Conservation (phyloP, 179 eudicot species). For the Kewa caespitosa region DNA sequence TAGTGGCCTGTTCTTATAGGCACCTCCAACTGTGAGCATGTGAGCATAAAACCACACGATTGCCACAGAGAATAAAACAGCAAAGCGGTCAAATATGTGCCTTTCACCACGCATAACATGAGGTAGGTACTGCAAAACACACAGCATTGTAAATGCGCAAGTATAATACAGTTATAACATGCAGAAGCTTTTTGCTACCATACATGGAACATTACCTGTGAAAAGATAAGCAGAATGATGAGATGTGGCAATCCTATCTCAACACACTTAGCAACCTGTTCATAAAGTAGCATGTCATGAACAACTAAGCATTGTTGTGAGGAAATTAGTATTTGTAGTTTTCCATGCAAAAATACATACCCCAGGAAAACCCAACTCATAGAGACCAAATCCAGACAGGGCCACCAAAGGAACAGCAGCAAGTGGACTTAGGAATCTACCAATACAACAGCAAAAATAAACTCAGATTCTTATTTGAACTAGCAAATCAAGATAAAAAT, state of each 20-base stretch:
- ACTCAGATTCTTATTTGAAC: not conserved
- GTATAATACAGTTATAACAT: not conserved
- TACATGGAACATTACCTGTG: conserved; percentile 52
- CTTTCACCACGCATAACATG: conserved; percentile 65
- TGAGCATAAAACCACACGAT: conserved; percentile 92
- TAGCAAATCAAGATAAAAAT: not conserved
- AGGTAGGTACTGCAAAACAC: conserved; percentile 72
- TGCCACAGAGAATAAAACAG: conserved; percentile 74
- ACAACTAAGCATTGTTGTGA: not conserved
- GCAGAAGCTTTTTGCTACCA: not conserved
- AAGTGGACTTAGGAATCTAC: conserved; percentile 85
- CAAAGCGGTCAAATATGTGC: conserved; percentile 72
- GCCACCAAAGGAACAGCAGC: conserved; percentile 79
- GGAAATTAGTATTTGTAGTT: not conserved
- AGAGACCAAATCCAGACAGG: conserved; percentile 78
- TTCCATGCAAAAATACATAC: conserved; percentile 24
- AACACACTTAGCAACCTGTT: conserved; percentile 73
- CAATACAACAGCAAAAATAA: not conserved
- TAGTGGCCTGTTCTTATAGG: conserved; percentile 62
- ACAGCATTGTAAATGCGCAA: not conserved
- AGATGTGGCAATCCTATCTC: conserved; percentile 89
- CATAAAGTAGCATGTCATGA: conserved; percentile 1
- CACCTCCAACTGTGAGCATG: conserved; percentile 86
- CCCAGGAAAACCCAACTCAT: conserved; percentile 85
- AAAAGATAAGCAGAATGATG: conserved; percentile 62